Evolutionary conservation across 2,329 filamentous ascomycete genomes (phyloP).

Genomic region (Neopestalotiopsis clavispora): DNA sequence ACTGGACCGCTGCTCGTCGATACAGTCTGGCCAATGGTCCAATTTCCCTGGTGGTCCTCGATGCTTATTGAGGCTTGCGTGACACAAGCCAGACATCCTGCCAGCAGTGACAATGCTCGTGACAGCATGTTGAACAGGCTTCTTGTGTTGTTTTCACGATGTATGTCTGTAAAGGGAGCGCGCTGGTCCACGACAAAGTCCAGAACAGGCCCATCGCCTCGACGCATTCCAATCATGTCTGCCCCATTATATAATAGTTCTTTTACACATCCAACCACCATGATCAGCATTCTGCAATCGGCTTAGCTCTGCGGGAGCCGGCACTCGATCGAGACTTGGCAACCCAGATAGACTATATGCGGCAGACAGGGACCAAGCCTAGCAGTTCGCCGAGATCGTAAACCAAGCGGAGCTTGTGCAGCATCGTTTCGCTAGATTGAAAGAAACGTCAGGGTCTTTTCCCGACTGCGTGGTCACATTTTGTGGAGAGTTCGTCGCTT

Average conservation of each 20-base stretch:
- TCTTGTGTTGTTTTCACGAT: too few relatives aligned
- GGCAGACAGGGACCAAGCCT: background rate
- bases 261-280: background rate
- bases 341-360: background rate
- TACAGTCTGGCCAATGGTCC: conserved; percentile 13
- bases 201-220: too few relatives aligned
- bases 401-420: background rate
- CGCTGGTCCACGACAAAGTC: too few relatives aligned
- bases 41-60: background rate
- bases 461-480: background rate
- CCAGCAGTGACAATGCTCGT: background rate
- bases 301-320: background rate
- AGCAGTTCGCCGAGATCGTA: background rate
- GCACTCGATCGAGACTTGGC: background rate
- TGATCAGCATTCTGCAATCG: background rate
- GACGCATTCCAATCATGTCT: background rate
- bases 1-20: conserved; percentile 8
- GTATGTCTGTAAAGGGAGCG: too few relatives aligned
- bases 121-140: background rate
- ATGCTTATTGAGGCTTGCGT: background rate
- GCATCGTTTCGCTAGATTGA: background rate
- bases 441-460: background rate
- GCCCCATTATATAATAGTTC: background rate
- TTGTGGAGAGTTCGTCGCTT: background rate
- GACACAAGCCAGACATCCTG: background rate